A percentile compares a stretch with the other conserved stretches of the same genome.
Evolutionary conservation across 2,329 filamentous ascomycete species (phyloP).

Genomic region (Neospermospora avenae): DNA sequence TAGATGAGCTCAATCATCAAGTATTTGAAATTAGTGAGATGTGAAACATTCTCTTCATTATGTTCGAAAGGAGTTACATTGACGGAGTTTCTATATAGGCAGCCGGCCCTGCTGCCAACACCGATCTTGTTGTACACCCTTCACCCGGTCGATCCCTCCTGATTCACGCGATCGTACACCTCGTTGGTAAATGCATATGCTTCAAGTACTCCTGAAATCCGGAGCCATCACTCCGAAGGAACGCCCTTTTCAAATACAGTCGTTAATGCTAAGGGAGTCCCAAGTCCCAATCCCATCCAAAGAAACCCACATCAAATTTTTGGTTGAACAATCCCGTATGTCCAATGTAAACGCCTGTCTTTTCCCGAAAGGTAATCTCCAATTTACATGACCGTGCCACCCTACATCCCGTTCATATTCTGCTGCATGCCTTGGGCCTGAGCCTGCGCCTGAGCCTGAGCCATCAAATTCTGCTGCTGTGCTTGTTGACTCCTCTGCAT

Average conservation of each 20-base stretch:
- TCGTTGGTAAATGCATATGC: background rate
- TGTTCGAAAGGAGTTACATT: background rate
- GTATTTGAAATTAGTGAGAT: too few relatives aligned
- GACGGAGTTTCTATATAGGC: background rate
- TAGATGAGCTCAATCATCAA: too few relatives aligned
- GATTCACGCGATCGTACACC: background rate
- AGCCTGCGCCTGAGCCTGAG: background rate
- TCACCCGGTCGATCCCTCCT: background rate
- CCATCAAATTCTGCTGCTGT: constrained; percentile 25
- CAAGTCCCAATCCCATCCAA: background rate
- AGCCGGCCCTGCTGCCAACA: background rate
- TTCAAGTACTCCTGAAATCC: background rate
- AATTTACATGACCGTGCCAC: constrained; percentile 31
- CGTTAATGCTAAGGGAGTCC: background rate
- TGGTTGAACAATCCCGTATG: background rate
- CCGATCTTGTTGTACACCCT: background rate
- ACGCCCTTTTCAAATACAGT: constrained; percentile 2
- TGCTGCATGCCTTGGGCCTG: constrained; percentile 24
- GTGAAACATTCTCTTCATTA: too few relatives aligned
- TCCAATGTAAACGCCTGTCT: constrained; percentile 4
- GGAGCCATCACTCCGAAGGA: background rate
- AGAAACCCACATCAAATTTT: background rate
- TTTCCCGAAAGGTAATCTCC: background rate
- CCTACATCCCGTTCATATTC: constrained; percentile 30
- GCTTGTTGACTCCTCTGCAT: background rate